phyloP scores from a whole-genome alignment of 148 eudicot species.

The Rhododendron griersonianum region DNA sequence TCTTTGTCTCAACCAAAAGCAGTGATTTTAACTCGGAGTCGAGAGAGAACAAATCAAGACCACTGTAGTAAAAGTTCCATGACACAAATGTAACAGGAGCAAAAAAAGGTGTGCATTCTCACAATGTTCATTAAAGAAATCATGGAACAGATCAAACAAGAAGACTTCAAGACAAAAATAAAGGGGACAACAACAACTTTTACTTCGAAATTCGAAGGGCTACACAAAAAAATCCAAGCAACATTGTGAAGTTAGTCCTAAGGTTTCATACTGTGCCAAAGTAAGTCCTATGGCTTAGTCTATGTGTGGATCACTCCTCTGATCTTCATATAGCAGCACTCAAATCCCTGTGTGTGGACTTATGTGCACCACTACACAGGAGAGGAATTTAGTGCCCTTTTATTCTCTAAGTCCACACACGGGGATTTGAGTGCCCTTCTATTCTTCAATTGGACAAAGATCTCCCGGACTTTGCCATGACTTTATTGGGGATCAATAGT shows the following conservation, averaged over 20 bases:
- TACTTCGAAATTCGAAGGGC: not conserved
- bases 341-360: not conserved
- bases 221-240: not conserved
- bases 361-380: not conserved
- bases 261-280: not conserved
- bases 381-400: too few species aligned
- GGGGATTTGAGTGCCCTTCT: too few species aligned
- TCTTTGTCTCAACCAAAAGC: conserved; percentile 69
- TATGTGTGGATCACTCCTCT: not conserved
- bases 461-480: too few species aligned
- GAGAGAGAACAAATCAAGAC: conserved; percentile 66
- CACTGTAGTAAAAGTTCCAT: conserved; percentile 46
- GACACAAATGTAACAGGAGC: conserved; percentile 2
- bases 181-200: not conserved
- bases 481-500: too few species aligned
- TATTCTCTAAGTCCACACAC: too few species aligned
- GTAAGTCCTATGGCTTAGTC: not conserved
- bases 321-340: not conserved
- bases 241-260: not conserved
- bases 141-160: not conserved
- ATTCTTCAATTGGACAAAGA: too few species aligned
- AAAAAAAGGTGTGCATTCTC: not conserved
- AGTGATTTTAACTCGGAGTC: conserved; percentile 52
- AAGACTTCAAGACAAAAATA: not conserved
- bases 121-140: not conserved